phyloP scores from a whole-genome alignment of 306 rosid genomes.

The Glycine soja region DNA sequence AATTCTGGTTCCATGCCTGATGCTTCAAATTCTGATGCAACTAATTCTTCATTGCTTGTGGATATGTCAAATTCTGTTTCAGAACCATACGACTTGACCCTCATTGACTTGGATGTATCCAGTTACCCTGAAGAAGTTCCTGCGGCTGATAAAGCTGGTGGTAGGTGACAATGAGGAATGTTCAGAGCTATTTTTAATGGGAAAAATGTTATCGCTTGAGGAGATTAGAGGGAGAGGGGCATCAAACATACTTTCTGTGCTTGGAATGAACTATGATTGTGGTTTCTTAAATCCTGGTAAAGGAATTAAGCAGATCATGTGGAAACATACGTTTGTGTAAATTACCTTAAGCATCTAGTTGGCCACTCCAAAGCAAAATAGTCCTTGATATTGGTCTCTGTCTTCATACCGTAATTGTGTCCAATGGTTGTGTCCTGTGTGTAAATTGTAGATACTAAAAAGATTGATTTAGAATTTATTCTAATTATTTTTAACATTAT shows the following conservation, averaged over 20 bases:
- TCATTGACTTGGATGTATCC: constrained; percentile 83
- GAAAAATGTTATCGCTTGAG: constrained; percentile 38
- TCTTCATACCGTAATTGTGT: constrained; percentile 53
- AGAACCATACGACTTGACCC: constrained; percentile 77
- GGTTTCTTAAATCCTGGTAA: constrained; percentile 44
- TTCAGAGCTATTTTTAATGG: constrained; percentile 41
- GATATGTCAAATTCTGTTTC: constrained; percentile 66
- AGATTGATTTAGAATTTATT: constrained; percentile 24
- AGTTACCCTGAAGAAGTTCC: constrained; percentile 82
- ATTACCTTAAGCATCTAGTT: constrained; percentile 37
- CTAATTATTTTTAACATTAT: no score
- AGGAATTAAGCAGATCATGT: constrained; percentile 46
- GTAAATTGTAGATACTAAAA: constrained; percentile 60
- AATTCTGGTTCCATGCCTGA: constrained; percentile 50
- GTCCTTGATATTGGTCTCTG: constrained; percentile 43
- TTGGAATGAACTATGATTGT: constrained; percentile 48
- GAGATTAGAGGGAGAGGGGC: constrained; percentile 42
- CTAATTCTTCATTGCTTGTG: constrained; percentile 82
- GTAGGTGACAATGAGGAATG: constrained; percentile 53
- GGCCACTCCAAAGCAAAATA: constrained; percentile 38
- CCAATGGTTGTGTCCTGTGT: constrained; percentile 55
- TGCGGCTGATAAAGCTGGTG: constrained; percentile 63
- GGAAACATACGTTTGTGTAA: constrained; percentile 38
- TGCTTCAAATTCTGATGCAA: constrained; percentile 55
- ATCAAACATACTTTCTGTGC: constrained; percentile 36